Base-by-base conservation (phyloP, 2,329 filamentous ascomycete species). In the Xylariaceae sp. region DNA sequence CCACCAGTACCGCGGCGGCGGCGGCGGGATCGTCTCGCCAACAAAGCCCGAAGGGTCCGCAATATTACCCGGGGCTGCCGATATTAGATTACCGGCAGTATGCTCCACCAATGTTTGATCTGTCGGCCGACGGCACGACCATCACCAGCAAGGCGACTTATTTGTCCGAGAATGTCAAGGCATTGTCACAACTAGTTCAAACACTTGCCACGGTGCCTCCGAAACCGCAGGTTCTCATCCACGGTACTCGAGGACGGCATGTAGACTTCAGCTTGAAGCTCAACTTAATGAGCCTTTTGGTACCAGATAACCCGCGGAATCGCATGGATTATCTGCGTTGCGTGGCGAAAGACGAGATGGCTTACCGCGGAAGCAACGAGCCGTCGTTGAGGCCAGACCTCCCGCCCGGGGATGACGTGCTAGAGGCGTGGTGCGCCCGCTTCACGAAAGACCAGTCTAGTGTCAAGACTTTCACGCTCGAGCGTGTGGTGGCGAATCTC, bases 291-390 rank as follows among this genome's bases (percentile, higher is more conserved):
- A 69, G 65, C 42, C 66, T 81, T 11, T 67, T 82, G 5, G 69
- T 81, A 2, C 71, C 77, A 0, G 73, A 77, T 2, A 70, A 75
- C 47, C 62, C 69, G 7, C 62, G 59, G 19, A 57, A 67, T 33
- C 71, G 75, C 22, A 71, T 79, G 61, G 75, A 81, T 58, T 82
- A 81, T 62, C 68, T 81, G 40, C 74, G 77, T 18, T 74, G 76
- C 49, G 75, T 80, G 11, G 67, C 66, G 0, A 61, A 63, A 15
- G 75, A 72, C 35, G 78, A 82, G 66, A 49, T 74, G 46, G 78
- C 76, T 0, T 72, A 72, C 51, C 73, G 78, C 10, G 78, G 76
- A 12, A 72, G 72, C 31, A 60, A 55, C 30, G 72, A 72, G 44
- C 71, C 73, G 0, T 63, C 71, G 31, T 51, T 72, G 4, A 60